Conservation (phyloP, 1,284 basidiomycete species). For the Pyrrhoderma lamaoense region DNA sequence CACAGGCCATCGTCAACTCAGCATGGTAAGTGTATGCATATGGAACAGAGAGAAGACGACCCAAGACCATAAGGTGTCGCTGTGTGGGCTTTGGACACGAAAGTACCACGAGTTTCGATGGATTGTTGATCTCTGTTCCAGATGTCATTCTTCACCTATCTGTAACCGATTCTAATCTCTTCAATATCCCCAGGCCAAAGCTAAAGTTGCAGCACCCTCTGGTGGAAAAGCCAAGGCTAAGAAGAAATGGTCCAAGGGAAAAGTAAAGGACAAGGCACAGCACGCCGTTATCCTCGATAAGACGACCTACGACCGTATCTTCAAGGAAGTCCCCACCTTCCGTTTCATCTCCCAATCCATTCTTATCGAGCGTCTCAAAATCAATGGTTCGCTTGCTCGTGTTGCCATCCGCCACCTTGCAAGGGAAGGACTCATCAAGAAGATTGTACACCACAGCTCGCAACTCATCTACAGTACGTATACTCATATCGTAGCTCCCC, state of each 20-base stretch:
- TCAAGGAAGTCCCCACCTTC: constrained; percentile 99
- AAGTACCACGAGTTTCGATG: too few relatives aligned
- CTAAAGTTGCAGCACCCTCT: constrained; percentile 63
- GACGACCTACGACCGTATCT: constrained; percentile 86
- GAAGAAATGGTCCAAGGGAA: constrained; percentile 99
- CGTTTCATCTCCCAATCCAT: constrained; percentile 97
- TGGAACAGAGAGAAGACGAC: too few relatives aligned
- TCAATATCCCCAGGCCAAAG: constrained; percentile 54
- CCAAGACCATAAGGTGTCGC: too few relatives aligned
- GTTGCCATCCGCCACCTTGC: constrained; percentile 91
- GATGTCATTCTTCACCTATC: background rate
- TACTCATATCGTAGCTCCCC: background rate
- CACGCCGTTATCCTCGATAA: constrained; percentile 95
- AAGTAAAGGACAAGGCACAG: constrained; percentile 98
- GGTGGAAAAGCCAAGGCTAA: constrained; percentile 89
- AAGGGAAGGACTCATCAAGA: constrained; percentile 94
- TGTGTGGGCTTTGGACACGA: too few relatives aligned
- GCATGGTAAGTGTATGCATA: too few relatives aligned
- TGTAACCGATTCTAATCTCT: background rate
- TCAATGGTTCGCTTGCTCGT: constrained; percentile 94
- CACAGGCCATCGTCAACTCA: too few relatives aligned
- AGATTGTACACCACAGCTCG: constrained; percentile 90
- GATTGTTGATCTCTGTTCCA: too few relatives aligned
- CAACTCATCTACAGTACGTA: constrained; percentile 91
- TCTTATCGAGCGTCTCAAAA: constrained; percentile 95